These are phyloP conservation scores for Dioszegia hungarica DNA, from an alignment of 768 basidiomycete species.

Conservation along the genomic window DNA sequence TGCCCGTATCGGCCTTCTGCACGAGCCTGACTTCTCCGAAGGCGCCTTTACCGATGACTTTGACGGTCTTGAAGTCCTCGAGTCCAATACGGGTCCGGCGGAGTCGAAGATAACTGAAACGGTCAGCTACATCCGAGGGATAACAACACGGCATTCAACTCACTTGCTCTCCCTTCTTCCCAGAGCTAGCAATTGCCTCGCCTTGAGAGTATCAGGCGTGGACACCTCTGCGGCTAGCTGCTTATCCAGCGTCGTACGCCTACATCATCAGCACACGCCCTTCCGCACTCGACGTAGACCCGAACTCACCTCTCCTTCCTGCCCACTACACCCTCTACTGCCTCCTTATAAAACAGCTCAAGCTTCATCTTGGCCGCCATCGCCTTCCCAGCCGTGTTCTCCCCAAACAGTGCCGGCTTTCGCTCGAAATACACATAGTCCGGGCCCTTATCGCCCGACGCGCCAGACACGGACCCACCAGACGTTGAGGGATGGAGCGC, in stretches of 20 bases:
- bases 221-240: conserved; percentile 35
- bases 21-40: conserved; percentile 97
- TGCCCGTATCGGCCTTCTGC: conserved; percentile 93
- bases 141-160: too few relatives aligned
- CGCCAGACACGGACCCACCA: neutral
- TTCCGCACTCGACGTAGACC: neutral
- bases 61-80: conserved; percentile 90
- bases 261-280: conserved; percentile 2
- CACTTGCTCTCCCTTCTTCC: conserved; percentile 47
- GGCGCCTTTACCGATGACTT: conserved; percentile 98
- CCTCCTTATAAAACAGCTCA: conserved; percentile 94
- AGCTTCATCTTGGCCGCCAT: conserved; percentile 91
- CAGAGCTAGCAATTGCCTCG: conserved; percentile 40
- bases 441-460: conserved; percentile 35
- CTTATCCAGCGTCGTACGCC: conserved; percentile 44
- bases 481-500: neutral
- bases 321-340: conserved; percentile 91
- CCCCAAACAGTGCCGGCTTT: conserved; percentile 67
- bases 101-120: conserved; percentile 74
- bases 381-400: conserved; percentile 73
- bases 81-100: conserved; percentile 83
- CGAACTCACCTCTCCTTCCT: conserved; percentile 71
- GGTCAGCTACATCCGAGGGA: neutral
- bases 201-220: conserved; percentile 43
- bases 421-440: conserved; percentile 96